Percentiles rank a stretch among this genome's conserved stretches.
Evolutionary conservation across 768 basidiomycete genomes (phyloP).

Genomic region (Asterophora lycoperdoides): DNA sequence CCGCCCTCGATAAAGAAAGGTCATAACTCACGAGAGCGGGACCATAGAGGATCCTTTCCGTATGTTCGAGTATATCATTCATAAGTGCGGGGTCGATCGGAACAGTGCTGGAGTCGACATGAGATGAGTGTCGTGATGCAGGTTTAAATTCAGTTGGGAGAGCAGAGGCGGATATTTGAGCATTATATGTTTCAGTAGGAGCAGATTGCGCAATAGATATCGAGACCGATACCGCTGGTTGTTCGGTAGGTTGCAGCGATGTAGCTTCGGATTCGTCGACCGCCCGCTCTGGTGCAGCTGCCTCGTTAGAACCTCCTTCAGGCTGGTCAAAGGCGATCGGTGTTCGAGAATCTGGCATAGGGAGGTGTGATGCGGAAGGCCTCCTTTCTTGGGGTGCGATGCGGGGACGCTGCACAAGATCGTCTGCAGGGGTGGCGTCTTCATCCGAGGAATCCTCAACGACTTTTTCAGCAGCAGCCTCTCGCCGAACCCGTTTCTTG

Average conservation of each 20-base stretch:
- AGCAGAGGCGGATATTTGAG: not conserved
- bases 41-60: not conserved
- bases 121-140: not conserved
- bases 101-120: not conserved
- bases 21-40: not conserved
- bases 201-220: not conserved
- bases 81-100: slow-evolving; percentile 18
- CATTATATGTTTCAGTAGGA: not conserved
- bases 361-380: not conserved
- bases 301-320: not conserved
- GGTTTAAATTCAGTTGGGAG: not conserved
- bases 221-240: not conserved
- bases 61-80: slow-evolving; percentile 6
- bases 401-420: slow-evolving; percentile 1
- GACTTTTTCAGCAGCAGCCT: too few relatives aligned
- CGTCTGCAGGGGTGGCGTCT: not conserved
- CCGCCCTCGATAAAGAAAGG: not conserved
- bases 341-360: not conserved
- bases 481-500: slow-evolving; percentile 8
- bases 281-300: not conserved
- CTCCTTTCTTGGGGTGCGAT: not conserved
- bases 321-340: not conserved
- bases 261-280: not conserved
- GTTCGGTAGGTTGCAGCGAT: not conserved
- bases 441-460: not conserved